Conservation (phyloP, 495 filamentous ascomycete species). For the Physcia stellaris region DNA sequence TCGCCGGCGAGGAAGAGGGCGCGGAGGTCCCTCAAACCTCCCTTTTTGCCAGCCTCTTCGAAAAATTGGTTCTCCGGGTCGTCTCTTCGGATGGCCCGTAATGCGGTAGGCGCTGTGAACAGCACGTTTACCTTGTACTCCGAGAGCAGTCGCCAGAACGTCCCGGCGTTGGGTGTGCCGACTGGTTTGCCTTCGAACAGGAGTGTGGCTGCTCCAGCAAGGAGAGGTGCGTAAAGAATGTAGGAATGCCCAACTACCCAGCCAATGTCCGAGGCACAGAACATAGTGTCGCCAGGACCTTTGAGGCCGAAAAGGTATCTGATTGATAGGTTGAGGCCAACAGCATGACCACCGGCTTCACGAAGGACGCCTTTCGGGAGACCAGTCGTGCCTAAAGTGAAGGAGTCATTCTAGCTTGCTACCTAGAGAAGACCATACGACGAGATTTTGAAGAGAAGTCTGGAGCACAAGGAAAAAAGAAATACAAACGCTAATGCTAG, state of each 20-base stretch:
- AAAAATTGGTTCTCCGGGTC: constrained; percentile 62
- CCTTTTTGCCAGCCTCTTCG: constrained; percentile 41
- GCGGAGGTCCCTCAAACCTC: constrained; percentile 51
- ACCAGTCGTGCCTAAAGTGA: constrained; percentile 57
- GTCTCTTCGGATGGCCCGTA: constrained; percentile 75
- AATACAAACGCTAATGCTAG: too few species aligned
- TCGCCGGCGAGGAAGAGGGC: constrained; percentile 83
- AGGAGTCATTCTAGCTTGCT: too few species aligned
- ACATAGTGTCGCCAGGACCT: constrained; percentile 72
- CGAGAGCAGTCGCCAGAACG: constrained; percentile 77
- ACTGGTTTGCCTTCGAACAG: constrained; percentile 88
- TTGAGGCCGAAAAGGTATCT: constrained; percentile 66
- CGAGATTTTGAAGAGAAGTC: too few species aligned
- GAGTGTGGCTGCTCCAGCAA: constrained; percentile 74
- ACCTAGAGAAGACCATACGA: too few species aligned
- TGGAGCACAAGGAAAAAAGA: too few species aligned
- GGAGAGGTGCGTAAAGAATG: constrained; percentile 72
- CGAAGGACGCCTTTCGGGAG: constrained; percentile 79
- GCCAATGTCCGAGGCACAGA: constrained; percentile 71
- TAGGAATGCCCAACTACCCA: constrained; percentile 82
- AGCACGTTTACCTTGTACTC: constrained; percentile 73
- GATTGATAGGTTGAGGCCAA: constrained; percentile 68
- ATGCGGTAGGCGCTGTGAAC: constrained; percentile 76
- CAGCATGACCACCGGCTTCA: constrained; percentile 75
- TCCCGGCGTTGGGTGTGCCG: constrained; percentile 74